phyloP scores from a whole-genome alignment of 202 grass and related monocot species.

The Zizania palustris region DNA sequence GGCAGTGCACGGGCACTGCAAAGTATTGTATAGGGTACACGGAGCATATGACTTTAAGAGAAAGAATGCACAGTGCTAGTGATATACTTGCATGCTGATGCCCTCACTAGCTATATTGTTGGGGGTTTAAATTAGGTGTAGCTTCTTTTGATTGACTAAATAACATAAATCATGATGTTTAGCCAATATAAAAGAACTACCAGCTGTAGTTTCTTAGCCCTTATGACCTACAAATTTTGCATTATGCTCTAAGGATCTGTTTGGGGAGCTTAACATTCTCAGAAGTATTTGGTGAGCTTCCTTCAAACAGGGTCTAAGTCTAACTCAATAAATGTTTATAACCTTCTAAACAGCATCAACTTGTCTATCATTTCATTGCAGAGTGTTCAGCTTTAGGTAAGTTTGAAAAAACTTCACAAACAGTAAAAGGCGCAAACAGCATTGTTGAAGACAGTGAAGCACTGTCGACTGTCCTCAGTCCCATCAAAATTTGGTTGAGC shows the following conservation, averaged over 20 bases:
- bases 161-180: background rate
- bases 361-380: conserved; percentile 47
- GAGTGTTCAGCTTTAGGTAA: conserved; percentile 75
- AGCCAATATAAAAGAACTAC: background rate
- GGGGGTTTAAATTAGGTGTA: background rate
- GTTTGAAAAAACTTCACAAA: conserved; percentile 88
- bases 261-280: no score
- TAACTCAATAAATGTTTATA: background rate
- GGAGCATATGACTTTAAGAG: background rate
- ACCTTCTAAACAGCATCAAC: background rate
- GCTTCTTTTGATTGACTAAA: background rate
- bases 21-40: background rate
- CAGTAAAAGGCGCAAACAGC: conserved; percentile 70
- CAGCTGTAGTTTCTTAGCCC: conserved; percentile 10
- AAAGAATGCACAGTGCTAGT: background rate
- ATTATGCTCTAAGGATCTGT: background rate
- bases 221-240: background rate
- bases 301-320: no score
- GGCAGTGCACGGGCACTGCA: background rate
- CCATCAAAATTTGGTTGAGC: conserved; percentile 70
- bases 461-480: conserved; percentile 61
- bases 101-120: no score
- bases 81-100: no score
- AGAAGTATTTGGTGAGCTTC: no score
- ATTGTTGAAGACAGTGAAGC: conserved; percentile 77